Base-by-base conservation (phyloP, 345 rosid species). In the Alliaria petiolata region DNA sequence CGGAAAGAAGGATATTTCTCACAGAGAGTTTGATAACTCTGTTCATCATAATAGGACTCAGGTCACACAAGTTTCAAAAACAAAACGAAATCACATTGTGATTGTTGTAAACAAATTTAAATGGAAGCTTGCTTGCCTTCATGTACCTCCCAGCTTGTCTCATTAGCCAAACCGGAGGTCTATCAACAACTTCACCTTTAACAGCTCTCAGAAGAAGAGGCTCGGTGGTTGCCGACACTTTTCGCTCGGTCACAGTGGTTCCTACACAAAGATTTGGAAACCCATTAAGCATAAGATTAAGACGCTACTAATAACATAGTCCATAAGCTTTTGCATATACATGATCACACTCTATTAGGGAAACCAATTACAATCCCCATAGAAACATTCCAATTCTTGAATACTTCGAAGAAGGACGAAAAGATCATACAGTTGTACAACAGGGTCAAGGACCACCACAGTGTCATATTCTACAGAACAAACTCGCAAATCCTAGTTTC, bases 151-250 rank as follows among this genome's bases (percentile, higher is more conserved):
- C 96, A 26, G 99, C 99, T 83, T 95, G 98, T 79, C 99, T 88
- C 98, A 95, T 95, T 54, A 95, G 98, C 99, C 99, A 95, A 81
- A 95, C 98, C 14, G 99, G 99, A 53, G 99, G 98, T 71, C 99
- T 87, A 67, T 92, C 97, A 65, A 95, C 93, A 83, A 85, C 91
- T 71, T 78, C 80, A 45, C 99, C 98, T 76, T 85, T 84, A 50
- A 95, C 97, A 80, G 99, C 97, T 80, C 87, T 85, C 4, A 89
- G 97, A 84, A 95, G 82, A 75, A 95, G 79, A 7, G 98, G 97
- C 74, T 90, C 92, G 1, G 87, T 74, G 10, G 78, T 71, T 14
- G 81, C 65, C 0, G 81, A 61, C 17, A 84, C 69, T 77, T 80
- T 83, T 1, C 75, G 81, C 62, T 89, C 95, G 1, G 79, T 85